phyloP scores from a whole-genome alignment of 2,329 filamentous ascomycete species.

The Cordyceps farinosa region DNA sequence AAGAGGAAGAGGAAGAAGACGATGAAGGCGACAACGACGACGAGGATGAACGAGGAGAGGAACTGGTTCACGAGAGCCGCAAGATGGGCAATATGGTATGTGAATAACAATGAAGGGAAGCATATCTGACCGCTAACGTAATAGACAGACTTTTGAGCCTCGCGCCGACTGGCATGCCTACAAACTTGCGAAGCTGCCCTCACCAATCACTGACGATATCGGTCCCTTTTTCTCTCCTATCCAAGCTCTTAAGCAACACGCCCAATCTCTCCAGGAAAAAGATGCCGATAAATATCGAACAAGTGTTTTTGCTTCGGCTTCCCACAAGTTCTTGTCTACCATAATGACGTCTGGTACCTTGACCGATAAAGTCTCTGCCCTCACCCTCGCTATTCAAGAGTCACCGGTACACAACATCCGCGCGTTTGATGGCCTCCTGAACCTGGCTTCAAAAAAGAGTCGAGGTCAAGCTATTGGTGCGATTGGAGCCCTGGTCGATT shows the following conservation, averaged over 20 bases:
- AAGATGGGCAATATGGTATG: constrained; percentile 37
- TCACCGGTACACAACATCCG: constrained; percentile 91
- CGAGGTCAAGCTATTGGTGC: constrained; percentile 89
- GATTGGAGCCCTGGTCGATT: constrained; percentile 88
- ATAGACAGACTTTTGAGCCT: constrained; percentile 51
- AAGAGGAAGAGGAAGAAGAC: constrained; percentile 32
- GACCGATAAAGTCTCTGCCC: constrained; percentile 91
- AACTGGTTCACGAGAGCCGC: constrained; percentile 30
- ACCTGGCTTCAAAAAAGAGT: constrained; percentile 85
- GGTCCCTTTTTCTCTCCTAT: constrained; percentile 42
- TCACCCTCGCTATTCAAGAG: constrained; percentile 92
- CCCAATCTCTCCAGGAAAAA: constrained; percentile 68
- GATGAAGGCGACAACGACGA: constrained; percentile 32
- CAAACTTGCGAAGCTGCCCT: constrained; percentile 41
- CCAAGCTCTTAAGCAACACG: constrained; percentile 62
- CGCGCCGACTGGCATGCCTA: constrained; percentile 55
- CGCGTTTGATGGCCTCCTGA: constrained; percentile 79
- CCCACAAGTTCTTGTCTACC: constrained; percentile 92
- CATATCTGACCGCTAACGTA: constrained; percentile 34
- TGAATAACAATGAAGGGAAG: constrained; percentile 13
- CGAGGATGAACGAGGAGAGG: constrained; percentile 27
- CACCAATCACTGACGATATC: constrained; percentile 43
- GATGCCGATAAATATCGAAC: constrained; percentile 74
- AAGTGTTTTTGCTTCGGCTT: constrained; percentile 74
- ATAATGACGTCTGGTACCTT: constrained; percentile 97